A percentile compares a stretch with the other conserved stretches of the same genome.
phyloP scores from a whole-genome alignment of 495 filamentous ascomycete genomes.

The Corynascus novoguineensis region DNA sequence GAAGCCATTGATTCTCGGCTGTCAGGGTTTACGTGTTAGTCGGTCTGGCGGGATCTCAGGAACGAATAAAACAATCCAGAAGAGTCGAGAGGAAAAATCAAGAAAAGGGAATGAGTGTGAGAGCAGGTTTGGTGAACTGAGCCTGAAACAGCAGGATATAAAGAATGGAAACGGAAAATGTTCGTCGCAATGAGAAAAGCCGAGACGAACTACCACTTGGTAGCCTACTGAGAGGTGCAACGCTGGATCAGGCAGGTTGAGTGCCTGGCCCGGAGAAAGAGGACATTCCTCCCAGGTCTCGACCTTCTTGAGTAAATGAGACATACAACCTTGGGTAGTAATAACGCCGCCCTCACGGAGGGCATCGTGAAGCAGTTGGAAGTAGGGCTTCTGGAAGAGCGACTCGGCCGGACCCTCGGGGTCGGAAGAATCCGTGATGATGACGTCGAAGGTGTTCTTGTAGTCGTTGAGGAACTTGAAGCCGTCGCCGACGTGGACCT shows the following conservation, averaged over 20 bases:
- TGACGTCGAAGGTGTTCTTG: conserved; percentile 96
- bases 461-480: conserved; percentile 94
- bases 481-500: conserved; percentile 87
- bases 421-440: conserved; percentile 98
- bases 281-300: conserved; percentile 28
- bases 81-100: neutral
- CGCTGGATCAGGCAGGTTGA: conserved; percentile 23
- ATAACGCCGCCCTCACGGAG: conserved; percentile 95
- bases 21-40: conserved; percentile 29
- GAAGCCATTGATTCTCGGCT: conserved; percentile 99
- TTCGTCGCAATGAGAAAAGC: conserved; percentile 16
- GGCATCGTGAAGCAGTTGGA: conserved; percentile 81
- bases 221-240: conserved; percentile 27
- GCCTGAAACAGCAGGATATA: neutral
- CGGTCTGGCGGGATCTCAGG: too few relatives aligned
- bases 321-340: conserved; percentile 99
- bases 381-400: conserved; percentile 98
- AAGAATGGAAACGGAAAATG: conserved; percentile 13
- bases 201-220: conserved; percentile 31
- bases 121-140: too few relatives aligned
- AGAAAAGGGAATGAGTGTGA: conserved; percentile 2
- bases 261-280: conserved; percentile 23
- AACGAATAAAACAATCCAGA: neutral
- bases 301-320: conserved; percentile 51
- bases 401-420: conserved; percentile 93